Conservation (phyloP, 2,329 filamentous ascomycete genomes). For the Scopulariopsis brevicaulis region DNA sequence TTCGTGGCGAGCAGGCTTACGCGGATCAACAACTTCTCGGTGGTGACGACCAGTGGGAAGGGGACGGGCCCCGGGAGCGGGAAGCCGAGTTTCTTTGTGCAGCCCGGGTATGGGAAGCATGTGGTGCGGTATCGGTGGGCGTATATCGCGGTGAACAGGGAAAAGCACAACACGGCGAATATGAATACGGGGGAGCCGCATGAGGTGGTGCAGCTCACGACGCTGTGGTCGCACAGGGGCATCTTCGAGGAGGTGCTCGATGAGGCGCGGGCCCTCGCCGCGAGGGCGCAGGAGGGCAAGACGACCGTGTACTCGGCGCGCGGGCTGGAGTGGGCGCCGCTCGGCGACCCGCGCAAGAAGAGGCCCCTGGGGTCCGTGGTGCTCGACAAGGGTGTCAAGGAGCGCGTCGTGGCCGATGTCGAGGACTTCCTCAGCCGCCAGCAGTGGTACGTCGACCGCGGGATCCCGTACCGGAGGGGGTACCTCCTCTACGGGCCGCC, state of each 20-base stretch:
- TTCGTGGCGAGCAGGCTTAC: constrained; percentile 48
- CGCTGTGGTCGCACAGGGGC: constrained; percentile 77
- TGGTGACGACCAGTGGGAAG: constrained; percentile 41
- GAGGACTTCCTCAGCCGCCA: constrained; percentile 69
- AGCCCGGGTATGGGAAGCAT: constrained; percentile 84
- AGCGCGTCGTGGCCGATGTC: constrained; percentile 69
- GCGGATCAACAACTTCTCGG: constrained; percentile 47
- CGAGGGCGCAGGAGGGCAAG: constrained; percentile 77
- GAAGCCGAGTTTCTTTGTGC: constrained; percentile 72
- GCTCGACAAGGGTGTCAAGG: constrained; percentile 72
- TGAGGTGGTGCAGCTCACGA: constrained; percentile 87
- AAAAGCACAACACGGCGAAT: constrained; percentile 76
- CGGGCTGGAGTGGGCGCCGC: constrained; percentile 72
- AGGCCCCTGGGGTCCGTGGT: constrained; percentile 81
- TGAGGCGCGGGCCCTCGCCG: constrained; percentile 73
- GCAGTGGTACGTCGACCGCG: constrained; percentile 88
- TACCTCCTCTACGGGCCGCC: constrained; percentile 85
- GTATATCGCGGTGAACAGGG: constrained; percentile 76
- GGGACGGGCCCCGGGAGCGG: constrained; percentile 38
- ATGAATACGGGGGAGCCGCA: constrained; percentile 79
- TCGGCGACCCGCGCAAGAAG: constrained; percentile 78
- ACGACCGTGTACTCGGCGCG: constrained; percentile 83
- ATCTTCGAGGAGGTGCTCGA: constrained; percentile 84
- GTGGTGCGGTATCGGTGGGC: constrained; percentile 78
- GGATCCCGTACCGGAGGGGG: constrained; percentile 82